Base-by-base conservation (phyloP, 2,329 filamentous ascomycete genomes). In the Lasiodiplodia citricola region DNA sequence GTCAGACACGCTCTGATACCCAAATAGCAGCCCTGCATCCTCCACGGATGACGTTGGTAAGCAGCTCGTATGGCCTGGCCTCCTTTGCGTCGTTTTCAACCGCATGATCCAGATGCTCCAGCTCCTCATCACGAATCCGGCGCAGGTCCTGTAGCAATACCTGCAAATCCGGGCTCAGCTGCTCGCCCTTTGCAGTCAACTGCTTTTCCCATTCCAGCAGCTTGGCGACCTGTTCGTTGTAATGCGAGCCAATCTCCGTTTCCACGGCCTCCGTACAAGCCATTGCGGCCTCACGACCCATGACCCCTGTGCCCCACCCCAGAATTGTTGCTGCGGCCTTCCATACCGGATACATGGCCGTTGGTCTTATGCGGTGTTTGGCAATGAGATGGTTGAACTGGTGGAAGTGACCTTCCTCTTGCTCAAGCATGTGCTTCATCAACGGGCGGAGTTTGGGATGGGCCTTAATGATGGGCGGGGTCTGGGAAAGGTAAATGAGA, bases 391-490 rank as follows among this genome's bases (percentile, higher is more conserved):
- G 75, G 80, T 97, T 97, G 86, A 98, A 99, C 44, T 90, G 96
- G 4, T 83, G 81, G 74, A 98, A 90, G 80, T 99, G 96, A 10
- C 89, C 91, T 14, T 88, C 93, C 84, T 99, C 96, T 80, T 99
- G 96, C 75, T 96, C 93, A 84, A 97, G 94, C 96, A 99, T 99
- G 86, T 98, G 96, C 74, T 90, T 88, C 93, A 99, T 97, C 38
- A 98, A 83, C 0, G 93, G 91, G 7, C 93, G 91, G 21, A 99
- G 89, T 77, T 97, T 92, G 0, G 96, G 95, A 78, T 97, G 91
- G 4, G 91, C 88, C 72, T 88, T 87, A 68, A 93, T 85, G 65
- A 98, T 83, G n/a, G 90, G 88, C 0, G 94, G 93, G 0, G 90
- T 95, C 80, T 99, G 96, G 2, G 93, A 90, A 1, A 89, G 90